A percentile compares a stretch with the other conserved stretches of the same genome.
Conservation (phyloP, 2,329 filamentous ascomycete genomes). For the Ustulina deusta region DNA sequence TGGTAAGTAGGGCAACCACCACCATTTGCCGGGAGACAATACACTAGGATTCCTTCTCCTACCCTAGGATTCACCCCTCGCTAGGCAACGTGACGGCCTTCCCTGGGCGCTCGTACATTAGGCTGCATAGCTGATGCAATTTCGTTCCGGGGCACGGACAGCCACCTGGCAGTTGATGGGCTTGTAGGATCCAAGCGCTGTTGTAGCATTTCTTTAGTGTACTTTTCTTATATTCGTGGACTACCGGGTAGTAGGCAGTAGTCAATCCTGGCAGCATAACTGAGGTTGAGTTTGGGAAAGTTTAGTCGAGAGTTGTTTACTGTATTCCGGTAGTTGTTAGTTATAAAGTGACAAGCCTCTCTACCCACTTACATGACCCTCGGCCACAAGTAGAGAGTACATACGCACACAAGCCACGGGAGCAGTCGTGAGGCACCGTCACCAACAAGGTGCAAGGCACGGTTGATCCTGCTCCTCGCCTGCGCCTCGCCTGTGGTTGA, state of each 20-base stretch:
- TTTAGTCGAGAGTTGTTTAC: constrained; percentile 21
- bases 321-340: constrained; percentile 9
- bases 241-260: constrained; percentile 7
- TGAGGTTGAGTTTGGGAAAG: constrained; percentile 4
- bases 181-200: constrained; percentile 22
- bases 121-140: constrained; percentile 31
- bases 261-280: constrained; percentile 8
- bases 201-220: neutral
- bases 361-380: constrained; percentile 7
- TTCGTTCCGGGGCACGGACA: constrained; percentile 19
- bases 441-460: constrained; percentile 11
- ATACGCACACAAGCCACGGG: constrained; percentile 18
- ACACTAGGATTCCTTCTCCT: constrained; percentile 11
- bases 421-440: constrained; percentile 13
- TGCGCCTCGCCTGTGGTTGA: neutral
- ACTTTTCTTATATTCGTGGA: neutral
- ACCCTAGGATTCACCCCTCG: constrained; percentile 24
- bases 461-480: constrained; percentile 15
- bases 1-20: constrained; percentile 1
- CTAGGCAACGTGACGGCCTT: constrained; percentile 25
- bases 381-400: constrained; percentile 6
- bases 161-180: constrained; percentile 24
- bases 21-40: constrained; percentile 27
- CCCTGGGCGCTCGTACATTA: constrained; percentile 21
- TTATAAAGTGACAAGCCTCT: neutral